These are phyloP conservation scores for Clarireedia monteithiana DNA, from an alignment of 2,329 filamentous ascomycete genomes.

Conservation along the genomic window DNA sequence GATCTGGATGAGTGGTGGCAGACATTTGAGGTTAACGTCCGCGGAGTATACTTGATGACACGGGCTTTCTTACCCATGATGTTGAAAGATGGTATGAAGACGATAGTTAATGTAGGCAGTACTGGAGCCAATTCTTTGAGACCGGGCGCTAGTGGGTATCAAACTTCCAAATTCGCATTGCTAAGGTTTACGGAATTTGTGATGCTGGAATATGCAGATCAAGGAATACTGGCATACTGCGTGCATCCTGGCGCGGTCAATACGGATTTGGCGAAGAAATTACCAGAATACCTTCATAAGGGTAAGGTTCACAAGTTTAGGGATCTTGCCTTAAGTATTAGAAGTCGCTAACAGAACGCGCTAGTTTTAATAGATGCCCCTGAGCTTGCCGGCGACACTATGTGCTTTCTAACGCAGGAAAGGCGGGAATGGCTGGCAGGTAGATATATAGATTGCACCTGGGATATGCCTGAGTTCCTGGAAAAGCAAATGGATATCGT, in stretches of 20 bases:
- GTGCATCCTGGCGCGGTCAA: constrained; percentile 34
- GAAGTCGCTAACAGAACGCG: background rate
- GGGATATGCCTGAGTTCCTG: constrained; percentile 41
- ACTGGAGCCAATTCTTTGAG: constrained; percentile 34
- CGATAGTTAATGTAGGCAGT: constrained; percentile 41
- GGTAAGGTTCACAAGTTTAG: constrained; percentile 9
- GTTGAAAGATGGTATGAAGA: constrained; percentile 30
- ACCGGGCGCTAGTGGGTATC: constrained; percentile 37
- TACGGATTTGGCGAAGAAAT: constrained; percentile 32
- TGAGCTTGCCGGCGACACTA: constrained; percentile 35
- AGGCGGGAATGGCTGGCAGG: constrained; percentile 39
- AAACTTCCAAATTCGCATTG: constrained; percentile 41
- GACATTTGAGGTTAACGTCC: constrained; percentile 20
- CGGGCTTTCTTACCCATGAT: constrained; percentile 17
- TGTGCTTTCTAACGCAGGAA: constrained; percentile 36
- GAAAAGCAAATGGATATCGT: constrained; percentile 37
- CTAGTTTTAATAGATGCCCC: constrained; percentile 31
- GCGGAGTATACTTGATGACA: constrained; percentile 16
- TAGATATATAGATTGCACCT: constrained; percentile 36
- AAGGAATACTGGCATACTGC: constrained; percentile 35
- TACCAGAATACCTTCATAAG: constrained; percentile 26
- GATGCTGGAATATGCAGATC: constrained; percentile 36
- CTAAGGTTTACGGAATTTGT: constrained; percentile 42
- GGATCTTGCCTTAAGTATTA: too few species aligned
- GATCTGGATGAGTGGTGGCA: constrained; percentile 17